Percentiles rank a stretch among this genome's conserved stretches.
phyloP scores from a whole-genome alignment of 441 rosid genomes.

The Pelargonium fulgidum region DNA sequence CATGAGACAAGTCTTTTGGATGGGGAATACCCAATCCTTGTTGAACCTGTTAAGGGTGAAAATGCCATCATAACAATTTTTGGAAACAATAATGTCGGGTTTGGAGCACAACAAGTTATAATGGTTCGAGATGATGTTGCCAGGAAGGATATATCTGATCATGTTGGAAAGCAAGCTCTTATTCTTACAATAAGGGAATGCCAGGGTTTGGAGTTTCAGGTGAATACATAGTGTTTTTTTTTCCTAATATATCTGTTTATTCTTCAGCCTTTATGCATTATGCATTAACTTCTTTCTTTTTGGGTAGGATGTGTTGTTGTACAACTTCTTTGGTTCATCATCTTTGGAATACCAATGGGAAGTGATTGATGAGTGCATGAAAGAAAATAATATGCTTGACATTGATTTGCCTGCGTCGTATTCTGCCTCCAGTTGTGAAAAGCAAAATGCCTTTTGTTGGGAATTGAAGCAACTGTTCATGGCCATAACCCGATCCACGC shows the following conservation, averaged over 20 bases:
- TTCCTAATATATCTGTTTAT: neutral
- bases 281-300: neutral
- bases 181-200: conserved; percentile 47
- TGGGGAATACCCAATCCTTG: conserved; percentile 46
- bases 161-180: conserved; percentile 45
- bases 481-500: conserved; percentile 48
- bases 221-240: conserved; percentile 11
- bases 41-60: conserved; percentile 28
- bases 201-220: conserved; percentile 63
- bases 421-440: conserved; percentile 28
- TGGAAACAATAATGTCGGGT: conserved; percentile 35
- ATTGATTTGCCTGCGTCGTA: conserved; percentile 14
- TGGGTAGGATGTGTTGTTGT: conserved; percentile 44
- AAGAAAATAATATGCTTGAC: conserved; percentile 30
- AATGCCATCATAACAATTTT: conserved; percentile 35
- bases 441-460: conserved; percentile 39
- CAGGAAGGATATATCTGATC: conserved; percentile 28
- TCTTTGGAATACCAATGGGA: conserved; percentile 39
- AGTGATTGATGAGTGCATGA: conserved; percentile 40
- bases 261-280: neutral
- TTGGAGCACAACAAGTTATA: conserved; percentile 53
- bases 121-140: conserved; percentile 41
- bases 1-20: conserved; percentile 36
- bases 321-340: conserved; percentile 47
- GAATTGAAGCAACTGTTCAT: conserved; percentile 55